Evolutionary conservation across 768 basidiomycete genomes (phyloP).

Genomic region (Kwoniella heveanensis): DNA sequence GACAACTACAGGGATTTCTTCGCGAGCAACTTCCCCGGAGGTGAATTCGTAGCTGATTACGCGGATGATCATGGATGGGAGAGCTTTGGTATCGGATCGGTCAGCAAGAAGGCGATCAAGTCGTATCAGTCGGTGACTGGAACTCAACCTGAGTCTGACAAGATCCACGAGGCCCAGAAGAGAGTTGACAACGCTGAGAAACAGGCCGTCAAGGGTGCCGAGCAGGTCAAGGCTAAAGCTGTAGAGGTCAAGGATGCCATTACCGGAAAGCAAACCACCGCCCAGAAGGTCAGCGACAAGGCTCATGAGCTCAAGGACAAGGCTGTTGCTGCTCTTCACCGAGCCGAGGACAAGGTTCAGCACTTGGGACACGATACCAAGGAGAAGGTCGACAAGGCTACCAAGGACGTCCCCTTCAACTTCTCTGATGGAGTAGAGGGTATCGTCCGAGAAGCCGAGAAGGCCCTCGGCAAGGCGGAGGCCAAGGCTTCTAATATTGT

Average conservation of each 20-base stretch:
- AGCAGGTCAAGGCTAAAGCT: conserved; percentile 28
- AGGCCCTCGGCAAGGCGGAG: conserved; percentile 60
- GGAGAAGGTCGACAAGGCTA: conserved; percentile 35
- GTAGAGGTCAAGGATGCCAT: conserved; percentile 20
- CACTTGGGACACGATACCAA: conserved; percentile 37
- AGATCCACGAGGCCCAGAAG: conserved; percentile 20
- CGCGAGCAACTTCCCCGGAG: conserved; percentile 75
- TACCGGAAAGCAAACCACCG: conserved; percentile 22
- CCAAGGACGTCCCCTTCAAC: conserved; percentile 36
- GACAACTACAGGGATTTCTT: conserved; percentile 84
- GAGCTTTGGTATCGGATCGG: conserved; percentile 63
- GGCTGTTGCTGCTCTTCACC: conserved; percentile 43
- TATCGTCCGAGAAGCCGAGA: conserved; percentile 72
- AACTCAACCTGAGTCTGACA: conserved; percentile 14
- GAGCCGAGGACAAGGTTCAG: conserved; percentile 62
- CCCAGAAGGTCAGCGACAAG: conserved; percentile 15
- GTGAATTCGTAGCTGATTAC: conserved; percentile 73
- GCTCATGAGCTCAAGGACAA: conserved; percentile 42
- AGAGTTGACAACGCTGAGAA: conserved; percentile 23
- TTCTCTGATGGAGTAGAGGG: conserved; percentile 69
- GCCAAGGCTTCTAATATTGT: conserved; percentile 40
- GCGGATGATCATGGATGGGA: conserved; percentile 81
- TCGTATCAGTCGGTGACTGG: conserved; percentile 25
- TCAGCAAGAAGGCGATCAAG: conserved; percentile 39
- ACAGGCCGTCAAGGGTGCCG: conserved; percentile 22